A percentile compares a stretch with the other conserved stretches of the same genome.
These are phyloP conservation scores for Verticillium tricorpus DNA, from an alignment of 2,329 filamentous ascomycete genomes.

Conservation along the genomic window DNA sequence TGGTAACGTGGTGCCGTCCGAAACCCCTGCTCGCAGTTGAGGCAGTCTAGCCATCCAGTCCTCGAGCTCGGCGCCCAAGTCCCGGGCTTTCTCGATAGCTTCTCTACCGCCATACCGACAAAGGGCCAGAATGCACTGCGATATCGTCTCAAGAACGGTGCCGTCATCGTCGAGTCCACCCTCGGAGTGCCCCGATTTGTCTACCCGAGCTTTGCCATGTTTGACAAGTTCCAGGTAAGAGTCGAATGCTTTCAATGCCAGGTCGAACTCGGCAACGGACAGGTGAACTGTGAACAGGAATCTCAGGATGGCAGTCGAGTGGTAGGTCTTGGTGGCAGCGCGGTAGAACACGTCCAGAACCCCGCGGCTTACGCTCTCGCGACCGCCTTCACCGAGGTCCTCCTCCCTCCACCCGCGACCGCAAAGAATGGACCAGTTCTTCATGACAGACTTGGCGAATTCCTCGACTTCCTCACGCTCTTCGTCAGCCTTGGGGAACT, in stretches of 20 bases:
- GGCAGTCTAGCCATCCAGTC: conserved; percentile 65
- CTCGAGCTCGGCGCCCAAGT: conserved; percentile 67
- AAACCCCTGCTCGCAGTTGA: conserved; percentile 23
- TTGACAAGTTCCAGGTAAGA: conserved; percentile 87
- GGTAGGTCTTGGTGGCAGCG: conserved; percentile 88
- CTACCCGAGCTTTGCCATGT: conserved; percentile 76
- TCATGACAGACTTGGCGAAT: conserved; percentile 74
- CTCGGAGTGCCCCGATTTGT: conserved; percentile 70
- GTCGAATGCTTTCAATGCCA: conserved; percentile 86
- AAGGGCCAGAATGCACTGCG: conserved; percentile 73
- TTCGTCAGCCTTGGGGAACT: conserved; percentile 81
- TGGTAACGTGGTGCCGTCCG: conserved; percentile 21
- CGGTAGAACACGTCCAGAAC: conserved; percentile 87
- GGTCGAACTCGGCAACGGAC: conserved; percentile 82
- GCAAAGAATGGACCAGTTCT: conserved; percentile 80
- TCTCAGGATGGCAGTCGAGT: conserved; percentile 84
- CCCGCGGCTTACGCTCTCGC: conserved; percentile 67
- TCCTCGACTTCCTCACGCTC: conserved; percentile 73
- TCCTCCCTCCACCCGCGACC: conserved; percentile 75
- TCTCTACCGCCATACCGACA: conserved; percentile 74
- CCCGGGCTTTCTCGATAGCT: conserved; percentile 74
- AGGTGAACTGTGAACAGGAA: conserved; percentile 85
- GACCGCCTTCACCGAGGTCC: conserved; percentile 78
- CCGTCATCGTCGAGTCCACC: conserved; percentile 73
- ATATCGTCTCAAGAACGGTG: conserved; percentile 70